Percentiles rank a stretch among this genome's conserved stretches.
These are phyloP conservation scores for Tylopilus felleus DNA, from an alignment of 768 basidiomycete species.

Conservation along the genomic window DNA sequence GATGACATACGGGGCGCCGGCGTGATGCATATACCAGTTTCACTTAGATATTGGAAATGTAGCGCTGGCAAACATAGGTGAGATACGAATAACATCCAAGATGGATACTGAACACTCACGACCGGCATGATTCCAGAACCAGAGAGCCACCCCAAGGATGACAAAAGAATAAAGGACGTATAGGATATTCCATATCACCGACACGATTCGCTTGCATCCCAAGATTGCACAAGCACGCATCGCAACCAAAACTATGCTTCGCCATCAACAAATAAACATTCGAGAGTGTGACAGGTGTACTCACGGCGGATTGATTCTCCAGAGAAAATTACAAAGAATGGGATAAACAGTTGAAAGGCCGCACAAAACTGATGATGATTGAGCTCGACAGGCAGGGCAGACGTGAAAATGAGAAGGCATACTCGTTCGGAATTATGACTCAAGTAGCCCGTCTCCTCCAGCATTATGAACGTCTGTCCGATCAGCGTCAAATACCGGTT, in stretches of 20 bases:
- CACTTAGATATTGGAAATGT: constrained; percentile 7
- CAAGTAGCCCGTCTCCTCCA: constrained; percentile 24
- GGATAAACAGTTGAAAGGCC: neutral
- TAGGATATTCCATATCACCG: neutral
- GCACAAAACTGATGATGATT: constrained; percentile 15
- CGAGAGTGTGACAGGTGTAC: neutral
- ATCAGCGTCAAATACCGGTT: constrained; percentile 18
- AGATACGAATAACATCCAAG: neutral
- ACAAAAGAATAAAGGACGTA: constrained; percentile 12
- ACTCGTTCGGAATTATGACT: constrained; percentile 14
- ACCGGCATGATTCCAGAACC: neutral
- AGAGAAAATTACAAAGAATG: constrained; percentile 6
- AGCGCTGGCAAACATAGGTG: neutral
- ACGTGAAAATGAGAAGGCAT: neutral
- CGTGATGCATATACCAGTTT: constrained; percentile 11
- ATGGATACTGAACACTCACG: neutral
- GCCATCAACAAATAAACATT: neutral
- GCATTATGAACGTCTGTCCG: constrained; percentile 18
- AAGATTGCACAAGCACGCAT: constrained; percentile 26
- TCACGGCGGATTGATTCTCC: constrained; percentile 24
- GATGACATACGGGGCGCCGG: constrained; percentile 9
- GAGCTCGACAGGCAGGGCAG: neutral
- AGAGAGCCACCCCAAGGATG: neutral
- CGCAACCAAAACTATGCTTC: constrained; percentile 19
- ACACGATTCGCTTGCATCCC: constrained; percentile 7